These are phyloP conservation scores for Borealophlyctis nickersoniae DNA, from an alignment of 192 early-diverging fungal species.

Conservation along the genomic window DNA sequence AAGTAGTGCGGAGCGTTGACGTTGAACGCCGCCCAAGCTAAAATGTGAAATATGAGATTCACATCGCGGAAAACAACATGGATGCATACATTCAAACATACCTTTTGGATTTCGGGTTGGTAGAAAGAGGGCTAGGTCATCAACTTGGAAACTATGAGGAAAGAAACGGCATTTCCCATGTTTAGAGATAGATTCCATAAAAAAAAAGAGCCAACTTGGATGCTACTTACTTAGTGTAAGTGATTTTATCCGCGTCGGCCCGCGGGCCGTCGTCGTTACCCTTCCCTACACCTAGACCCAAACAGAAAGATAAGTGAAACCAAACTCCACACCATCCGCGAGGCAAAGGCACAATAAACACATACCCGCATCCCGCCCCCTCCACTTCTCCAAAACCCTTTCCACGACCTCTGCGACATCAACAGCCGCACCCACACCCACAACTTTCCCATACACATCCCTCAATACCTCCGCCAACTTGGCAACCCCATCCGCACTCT, in stretches of 20 bases:
- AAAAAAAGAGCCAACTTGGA: too few species aligned
- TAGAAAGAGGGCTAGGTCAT: slow-evolving; percentile 47
- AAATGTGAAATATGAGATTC: not conserved
- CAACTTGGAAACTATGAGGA: slow-evolving; percentile 31
- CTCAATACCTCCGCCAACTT: slow-evolving; percentile 13
- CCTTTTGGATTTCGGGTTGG: slow-evolving; percentile 45
- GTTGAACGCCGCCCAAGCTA: slow-evolving; percentile 50
- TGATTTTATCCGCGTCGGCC: not conserved
- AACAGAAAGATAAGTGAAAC: too few species aligned
- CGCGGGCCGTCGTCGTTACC: too few species aligned
- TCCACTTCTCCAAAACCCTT: too few species aligned
- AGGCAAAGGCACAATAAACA: too few species aligned
- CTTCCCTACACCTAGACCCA: too few species aligned
- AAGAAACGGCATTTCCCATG: not conserved
- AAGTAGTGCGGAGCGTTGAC: slow-evolving; percentile 46
- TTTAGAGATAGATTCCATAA: slow-evolving; percentile 7
- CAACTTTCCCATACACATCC: slow-evolving; percentile 2
- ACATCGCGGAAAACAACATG: not conserved
- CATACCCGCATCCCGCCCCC: too few species aligned
- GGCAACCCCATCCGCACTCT: slow-evolving; percentile 10
- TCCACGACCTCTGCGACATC: not conserved
- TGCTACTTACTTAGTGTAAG: slow-evolving; percentile 2
- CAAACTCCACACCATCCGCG: too few species aligned
- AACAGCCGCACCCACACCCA: slow-evolving; percentile 4
- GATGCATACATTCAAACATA: too few species aligned